Evolutionary conservation across 768 basidiomycete species (phyloP).

Genomic region (Termitomyces sp.): DNA sequence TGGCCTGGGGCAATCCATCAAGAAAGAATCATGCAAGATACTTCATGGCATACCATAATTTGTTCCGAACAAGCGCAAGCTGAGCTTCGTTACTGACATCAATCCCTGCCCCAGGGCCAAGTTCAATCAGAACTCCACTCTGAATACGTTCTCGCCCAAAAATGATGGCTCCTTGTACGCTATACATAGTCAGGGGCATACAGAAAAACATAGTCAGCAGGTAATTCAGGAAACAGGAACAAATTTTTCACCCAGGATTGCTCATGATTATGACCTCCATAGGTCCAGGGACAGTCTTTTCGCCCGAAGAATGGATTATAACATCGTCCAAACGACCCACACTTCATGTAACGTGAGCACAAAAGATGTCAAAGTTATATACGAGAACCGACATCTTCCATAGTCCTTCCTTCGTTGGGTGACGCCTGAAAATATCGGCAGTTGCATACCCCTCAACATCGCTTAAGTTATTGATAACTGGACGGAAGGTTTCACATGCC

Average conservation of each 20-base stretch:
- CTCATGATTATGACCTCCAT: background rate
- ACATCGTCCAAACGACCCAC: background rate
- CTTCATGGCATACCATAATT: background rate
- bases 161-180: background rate
- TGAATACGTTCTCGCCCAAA: background rate
- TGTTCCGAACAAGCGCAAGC: background rate
- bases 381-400: background rate
- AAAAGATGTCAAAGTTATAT: background rate
- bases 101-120: background rate
- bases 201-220: background rate
- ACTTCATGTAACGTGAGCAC: background rate
- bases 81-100: background rate
- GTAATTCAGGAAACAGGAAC: background rate
- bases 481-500: background rate
- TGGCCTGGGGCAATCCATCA: background rate
- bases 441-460: slow-evolving; percentile 36
- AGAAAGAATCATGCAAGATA: background rate
- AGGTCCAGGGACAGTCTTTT: background rate
- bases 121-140: background rate
- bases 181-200: background rate
- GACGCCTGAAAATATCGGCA: slow-evolving; percentile 10
- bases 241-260: background rate
- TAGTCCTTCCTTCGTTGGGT: background rate
- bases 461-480: slow-evolving; percentile 19
- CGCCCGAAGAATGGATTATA: background rate